Percentiles rank a stretch among this genome's conserved stretches.
phyloP scores from a whole-genome alignment of 2,329 filamentous ascomycete species.

The Colletotrichum orchidophilum region DNA sequence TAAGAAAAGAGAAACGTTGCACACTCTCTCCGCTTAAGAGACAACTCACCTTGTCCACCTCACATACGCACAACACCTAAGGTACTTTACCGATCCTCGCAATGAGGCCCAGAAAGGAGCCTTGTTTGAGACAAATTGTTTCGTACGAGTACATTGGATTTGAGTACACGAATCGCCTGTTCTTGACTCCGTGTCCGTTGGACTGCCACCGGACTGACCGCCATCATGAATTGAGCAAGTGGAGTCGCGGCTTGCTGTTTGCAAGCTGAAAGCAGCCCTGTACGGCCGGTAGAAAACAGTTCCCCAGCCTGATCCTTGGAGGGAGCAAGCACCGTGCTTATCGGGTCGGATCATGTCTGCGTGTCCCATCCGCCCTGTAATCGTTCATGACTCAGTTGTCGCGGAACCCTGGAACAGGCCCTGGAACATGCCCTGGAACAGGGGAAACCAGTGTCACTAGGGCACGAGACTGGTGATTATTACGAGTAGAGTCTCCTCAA shows the following conservation, averaged over 20 bases:
- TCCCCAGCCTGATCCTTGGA: background rate
- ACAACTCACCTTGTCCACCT: background rate
- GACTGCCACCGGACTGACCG: background rate
- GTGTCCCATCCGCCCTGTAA: background rate
- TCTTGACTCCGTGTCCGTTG: constrained; percentile 4
- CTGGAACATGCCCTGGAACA: too few relatives aligned
- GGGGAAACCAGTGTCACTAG: too few relatives aligned
- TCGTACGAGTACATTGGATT: background rate
- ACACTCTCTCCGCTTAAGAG: background rate
- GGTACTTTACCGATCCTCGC: background rate
- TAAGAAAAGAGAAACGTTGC: background rate
- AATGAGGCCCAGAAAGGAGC: background rate
- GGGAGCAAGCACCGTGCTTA: background rate
- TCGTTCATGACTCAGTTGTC: background rate
- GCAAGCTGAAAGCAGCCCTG: background rate
- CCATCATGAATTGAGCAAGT: background rate
- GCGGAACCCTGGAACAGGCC: background rate
- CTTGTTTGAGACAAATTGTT: background rate
- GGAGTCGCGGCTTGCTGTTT: background rate
- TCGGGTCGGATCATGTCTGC: background rate
- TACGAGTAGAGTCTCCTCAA: background rate
- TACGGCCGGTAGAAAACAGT: constrained; percentile 4
- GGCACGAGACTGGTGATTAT: background rate
- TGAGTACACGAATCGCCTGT: background rate
- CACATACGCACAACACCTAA: background rate